phyloP scores from a whole-genome alignment of 306 rosid species.

The Malus asiatica region DNA sequence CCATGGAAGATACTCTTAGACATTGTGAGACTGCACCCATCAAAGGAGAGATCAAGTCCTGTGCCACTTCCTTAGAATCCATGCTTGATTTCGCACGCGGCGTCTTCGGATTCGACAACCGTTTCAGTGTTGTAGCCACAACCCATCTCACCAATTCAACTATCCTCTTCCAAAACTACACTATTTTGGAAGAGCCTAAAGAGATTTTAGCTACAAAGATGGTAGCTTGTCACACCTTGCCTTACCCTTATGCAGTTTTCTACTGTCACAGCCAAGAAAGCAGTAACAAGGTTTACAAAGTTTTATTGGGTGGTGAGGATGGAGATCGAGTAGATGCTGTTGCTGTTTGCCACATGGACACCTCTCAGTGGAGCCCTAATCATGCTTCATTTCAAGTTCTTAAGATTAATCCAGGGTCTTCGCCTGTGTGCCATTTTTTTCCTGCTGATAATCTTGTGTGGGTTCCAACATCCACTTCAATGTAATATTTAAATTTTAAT shows the following conservation, averaged over 20 bases:
- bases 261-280: conserved; percentile 58
- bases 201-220: conserved; percentile 44
- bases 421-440: conserved; percentile 78
- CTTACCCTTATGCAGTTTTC: conserved; percentile 66
- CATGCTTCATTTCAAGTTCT: conserved; percentile 66
- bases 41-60: conserved; percentile 58
- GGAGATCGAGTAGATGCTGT: conserved; percentile 56
- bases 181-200: conserved; percentile 32
- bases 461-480: conserved; percentile 27
- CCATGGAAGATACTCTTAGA: conserved; percentile 49
- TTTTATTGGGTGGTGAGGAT: conserved; percentile 48
- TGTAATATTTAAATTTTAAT: background rate
- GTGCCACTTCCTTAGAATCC: conserved; percentile 74
- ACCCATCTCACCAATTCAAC: conserved; percentile 37
- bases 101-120: conserved; percentile 27
- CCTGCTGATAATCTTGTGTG: conserved; percentile 63
- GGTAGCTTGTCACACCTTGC: conserved; percentile 82
- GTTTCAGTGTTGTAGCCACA: conserved; percentile 32
- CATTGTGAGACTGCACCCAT: conserved; percentile 59
- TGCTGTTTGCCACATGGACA: conserved; percentile 73
- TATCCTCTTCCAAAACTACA: conserved; percentile 60
- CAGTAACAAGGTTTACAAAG: conserved; percentile 38
- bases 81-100: conserved; percentile 44
- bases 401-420: conserved; percentile 39
- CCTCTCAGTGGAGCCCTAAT: conserved; percentile 56